Base-by-base conservation (phyloP, 73 alveolate genomes). In the Tetrahymena malaccensis region DNA sequence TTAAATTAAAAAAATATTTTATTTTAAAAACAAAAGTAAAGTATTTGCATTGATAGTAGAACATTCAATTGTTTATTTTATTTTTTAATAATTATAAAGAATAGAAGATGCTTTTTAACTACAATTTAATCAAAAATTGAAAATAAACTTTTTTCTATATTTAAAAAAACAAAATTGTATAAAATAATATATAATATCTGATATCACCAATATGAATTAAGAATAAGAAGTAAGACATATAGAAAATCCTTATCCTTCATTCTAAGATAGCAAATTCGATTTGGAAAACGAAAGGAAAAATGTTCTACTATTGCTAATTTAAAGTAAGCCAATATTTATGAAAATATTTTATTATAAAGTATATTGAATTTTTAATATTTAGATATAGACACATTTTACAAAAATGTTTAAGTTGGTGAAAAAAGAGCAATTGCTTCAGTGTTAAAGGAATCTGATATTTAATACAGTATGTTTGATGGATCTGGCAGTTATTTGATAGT, bases 401-500 rank as follows among this genome's bases (percentile, higher is more conserved):
- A 13, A 25, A 43, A 85, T 89, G 94, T 95, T 8, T 57, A 85
- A 38, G 19, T 89, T 22, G 97, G 97, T 34, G 93, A 94, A 37
- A 34, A 34, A 17, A 95, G 55, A 43, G 95, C 84, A 31, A 35
- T 43, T 43, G 93, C 95, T 35, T 85, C 97, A 21, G 34, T 1
- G 9, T 27, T 9, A n/a, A 43, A 43, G 6, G 25, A 89, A 10
- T 70, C 94, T 34, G 70, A 58, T 19, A 34, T 2, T 21, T 93
- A 85, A 34, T 50, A 85, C 3, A n/a, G 56, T 43, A 31, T 95
- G n/a, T 95, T 95, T 93, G 44, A 70, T 89, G 97, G 97, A 34
- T 70, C 97, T 21, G 95, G 93, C n/a, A 95, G 97, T 11, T 95
- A 95, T 89, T 70, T 95, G 7, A 85, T 85, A 56, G 83, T 84